Percentiles rank a stretch among this genome's conserved stretches.
Conservation (phyloP, 345 rosid genomes). For the Eucalyptus tenuipes region DNA sequence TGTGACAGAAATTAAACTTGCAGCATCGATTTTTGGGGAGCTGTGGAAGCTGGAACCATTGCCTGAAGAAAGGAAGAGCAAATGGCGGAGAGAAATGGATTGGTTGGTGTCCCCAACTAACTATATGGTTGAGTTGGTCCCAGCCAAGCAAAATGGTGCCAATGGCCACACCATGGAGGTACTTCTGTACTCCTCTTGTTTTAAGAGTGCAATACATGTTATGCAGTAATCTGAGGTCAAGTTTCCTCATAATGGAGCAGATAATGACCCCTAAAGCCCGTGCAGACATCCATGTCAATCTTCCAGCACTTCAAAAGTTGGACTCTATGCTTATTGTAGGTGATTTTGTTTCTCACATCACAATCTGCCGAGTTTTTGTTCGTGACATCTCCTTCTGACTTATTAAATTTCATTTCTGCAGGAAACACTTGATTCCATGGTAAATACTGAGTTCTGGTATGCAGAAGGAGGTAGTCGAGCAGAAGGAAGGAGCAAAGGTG, state of each 20-base stretch:
- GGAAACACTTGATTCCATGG: slow-evolving; percentile 88
- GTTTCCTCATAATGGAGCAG: slow-evolving; percentile 23
- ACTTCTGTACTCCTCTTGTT: neutral
- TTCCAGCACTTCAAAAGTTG: slow-evolving; percentile 88
- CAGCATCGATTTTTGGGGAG: slow-evolving; percentile 92
- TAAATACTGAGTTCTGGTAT: slow-evolving; percentile 83
- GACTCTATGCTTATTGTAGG: slow-evolving; percentile 91
- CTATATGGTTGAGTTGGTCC: slow-evolving; percentile 93
- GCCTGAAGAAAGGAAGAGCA: slow-evolving; percentile 59
- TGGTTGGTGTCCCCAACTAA: slow-evolving; percentile 93
- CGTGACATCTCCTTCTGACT: neutral
- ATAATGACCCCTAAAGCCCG: slow-evolving; percentile 93
- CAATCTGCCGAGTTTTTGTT: neutral
- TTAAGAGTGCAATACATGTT: neutral
- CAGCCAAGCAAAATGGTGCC: slow-evolving; percentile 77
- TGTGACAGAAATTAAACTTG: neutral
- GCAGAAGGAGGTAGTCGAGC: slow-evolving; percentile 70
- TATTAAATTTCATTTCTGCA: slow-evolving; percentile 9
- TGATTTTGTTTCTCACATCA: slow-evolving; percentile 6
- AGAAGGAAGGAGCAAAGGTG: slow-evolving; percentile 60
- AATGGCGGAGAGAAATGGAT: slow-evolving; percentile 88
- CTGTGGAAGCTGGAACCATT: slow-evolving; percentile 93
- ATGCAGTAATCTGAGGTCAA: neutral
- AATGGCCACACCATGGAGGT: slow-evolving; percentile 87
- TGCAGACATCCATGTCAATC: slow-evolving; percentile 86